Evolutionary conservation across 768 basidiomycete species (phyloP), one percentile per base, ranked within the genome.

Genomic region (Chalciporus chontae): DNA sequence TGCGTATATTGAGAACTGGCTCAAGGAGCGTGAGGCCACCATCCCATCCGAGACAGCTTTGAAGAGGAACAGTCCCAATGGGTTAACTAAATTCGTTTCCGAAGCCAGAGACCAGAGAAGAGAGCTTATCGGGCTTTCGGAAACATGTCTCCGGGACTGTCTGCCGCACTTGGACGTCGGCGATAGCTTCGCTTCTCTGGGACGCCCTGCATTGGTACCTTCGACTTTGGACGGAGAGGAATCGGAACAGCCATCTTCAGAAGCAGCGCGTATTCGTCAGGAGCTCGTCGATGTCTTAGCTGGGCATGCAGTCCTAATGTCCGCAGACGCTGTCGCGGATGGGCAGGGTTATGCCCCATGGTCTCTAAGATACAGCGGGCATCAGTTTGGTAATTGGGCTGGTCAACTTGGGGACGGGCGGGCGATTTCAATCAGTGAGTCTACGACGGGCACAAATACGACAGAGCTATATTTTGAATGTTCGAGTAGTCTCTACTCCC

Each of bases 371-470:
- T 98, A 97, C 64, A 91, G 88, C 54, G 94, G 94, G 0, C 90
- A 92, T 62, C 90, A 93, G 58, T 94, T 93, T 60, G 91, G 92
- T 0, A 70, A 63, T 3, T 97, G 87, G 84, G 94, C 96, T 1
- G 93, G 94, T 21, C 96, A 97, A 64, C 76, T 99, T 4, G 96
- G 96, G 11, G 95, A 98, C 60, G 96, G 96, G 0, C 78, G 96
- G 15, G 95, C 96, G 1, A 90, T 92, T n/a, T 90, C 89, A 8
- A 80, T 99, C 44, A 69, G 83, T 82, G 57, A 55, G 79, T 69
- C 26, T 26, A 19, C 42, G 5, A 43, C 39, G 50, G 21, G 29
- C 29, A 6, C 8, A 21, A 17, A 1, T 51, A 38, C 37, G 10
- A 19, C 14, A 45, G n/a, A n/a, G 40, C 53, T 19, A 47, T 38